A percentile compares a stretch with the other conserved stretches of the same genome.
These are phyloP conservation scores for Zalerion maritima DNA, from an alignment of 495 filamentous ascomycete genomes.

Conservation along the genomic window DNA sequence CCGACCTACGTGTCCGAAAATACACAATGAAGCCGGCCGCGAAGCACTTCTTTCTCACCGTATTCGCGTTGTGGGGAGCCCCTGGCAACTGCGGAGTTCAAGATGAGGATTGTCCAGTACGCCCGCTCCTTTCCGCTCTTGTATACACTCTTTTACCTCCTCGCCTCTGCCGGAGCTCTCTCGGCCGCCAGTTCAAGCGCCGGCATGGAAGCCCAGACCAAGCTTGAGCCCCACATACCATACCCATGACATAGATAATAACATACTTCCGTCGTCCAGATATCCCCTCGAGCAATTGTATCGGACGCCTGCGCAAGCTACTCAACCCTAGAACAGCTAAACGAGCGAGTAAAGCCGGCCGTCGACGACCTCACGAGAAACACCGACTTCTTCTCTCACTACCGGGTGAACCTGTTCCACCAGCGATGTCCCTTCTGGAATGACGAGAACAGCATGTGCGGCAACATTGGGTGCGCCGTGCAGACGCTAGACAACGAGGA, in stretches of 20 bases:
- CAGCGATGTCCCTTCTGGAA: slow-evolving; percentile 93
- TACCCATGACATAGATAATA: no score
- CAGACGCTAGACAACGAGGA: slow-evolving; percentile 91
- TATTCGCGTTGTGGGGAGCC: slow-evolving; percentile 55
- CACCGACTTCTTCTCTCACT: slow-evolving; percentile 96
- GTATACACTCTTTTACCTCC: slow-evolving; percentile 10
- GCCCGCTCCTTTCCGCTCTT: slow-evolving; percentile 13
- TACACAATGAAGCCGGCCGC: slow-evolving; percentile 49
- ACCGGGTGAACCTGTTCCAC: slow-evolving; percentile 90
- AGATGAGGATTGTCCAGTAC: slow-evolving; percentile 34
- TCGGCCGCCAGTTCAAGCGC: slow-evolving; percentile 10
- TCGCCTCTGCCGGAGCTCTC: slow-evolving; percentile 4
- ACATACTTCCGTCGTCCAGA: slow-evolving; percentile 27
- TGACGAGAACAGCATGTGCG: slow-evolving; percentile 87
- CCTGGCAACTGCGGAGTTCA: slow-evolving; percentile 22
- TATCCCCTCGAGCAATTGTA: slow-evolving; percentile 40
- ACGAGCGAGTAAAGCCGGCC: slow-evolving; percentile 62
- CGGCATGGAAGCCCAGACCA: slow-evolving; percentile 8
- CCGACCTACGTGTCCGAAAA: no score
- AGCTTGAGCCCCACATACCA: slow-evolving; percentile 16
- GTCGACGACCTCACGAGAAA: slow-evolving; percentile 66
- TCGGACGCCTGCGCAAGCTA: slow-evolving; percentile 92
- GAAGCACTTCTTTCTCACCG: slow-evolving; percentile 58
- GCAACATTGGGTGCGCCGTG: slow-evolving; percentile 95
- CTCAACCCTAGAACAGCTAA: slow-evolving; percentile 71